Conservation (phyloP, 2,329 filamentous ascomycete species). For the Phoma sp. region DNA sequence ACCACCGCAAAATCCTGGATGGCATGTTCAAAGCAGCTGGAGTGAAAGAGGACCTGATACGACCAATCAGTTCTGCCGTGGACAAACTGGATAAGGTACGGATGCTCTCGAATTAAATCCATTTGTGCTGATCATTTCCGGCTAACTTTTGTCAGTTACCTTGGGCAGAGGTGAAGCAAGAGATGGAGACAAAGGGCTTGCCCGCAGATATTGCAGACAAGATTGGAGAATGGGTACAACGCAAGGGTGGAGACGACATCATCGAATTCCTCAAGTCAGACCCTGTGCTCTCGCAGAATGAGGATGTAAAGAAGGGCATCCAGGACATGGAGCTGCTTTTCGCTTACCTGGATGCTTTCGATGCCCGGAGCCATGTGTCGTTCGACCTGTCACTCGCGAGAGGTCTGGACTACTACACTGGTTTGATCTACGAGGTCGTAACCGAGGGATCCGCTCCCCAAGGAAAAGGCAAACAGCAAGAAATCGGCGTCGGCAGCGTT, state of each 20-base stretch:
- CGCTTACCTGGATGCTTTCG: conserved; percentile 80
- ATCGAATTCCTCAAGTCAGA: conserved; percentile 54
- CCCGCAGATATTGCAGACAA: conserved; percentile 78
- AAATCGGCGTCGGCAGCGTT: conserved; percentile 82
- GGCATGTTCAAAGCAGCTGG: conserved; percentile 92
- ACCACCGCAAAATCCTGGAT: conserved; percentile 93
- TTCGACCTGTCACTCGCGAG: conserved; percentile 91
- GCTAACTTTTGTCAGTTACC: conserved; percentile 56
- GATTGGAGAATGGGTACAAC: conserved; percentile 84
- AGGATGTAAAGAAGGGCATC: conserved; percentile 76
- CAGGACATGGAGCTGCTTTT: conserved; percentile 83
- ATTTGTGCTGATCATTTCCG: background rate
- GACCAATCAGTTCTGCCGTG: conserved; percentile 88
- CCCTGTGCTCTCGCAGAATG: conserved; percentile 60
- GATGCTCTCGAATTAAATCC: background rate
- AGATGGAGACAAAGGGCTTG: conserved; percentile 94
- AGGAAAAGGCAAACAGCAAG: conserved; percentile 45
- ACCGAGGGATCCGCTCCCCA: conserved; percentile 75
- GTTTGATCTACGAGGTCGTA: conserved; percentile 88
- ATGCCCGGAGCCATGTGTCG: conserved; percentile 75
- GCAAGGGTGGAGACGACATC: conserved; percentile 77
- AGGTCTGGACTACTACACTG: conserved; percentile 92
- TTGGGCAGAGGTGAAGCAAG: conserved; percentile 87
- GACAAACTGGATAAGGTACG: conserved; percentile 90
- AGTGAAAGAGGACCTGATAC: conserved; percentile 84